Evolutionary conservation across 1,284 basidiomycete species (phyloP), one percentile per base, ranked within the genome.

Genomic region (Heimioporus retisporus): DNA sequence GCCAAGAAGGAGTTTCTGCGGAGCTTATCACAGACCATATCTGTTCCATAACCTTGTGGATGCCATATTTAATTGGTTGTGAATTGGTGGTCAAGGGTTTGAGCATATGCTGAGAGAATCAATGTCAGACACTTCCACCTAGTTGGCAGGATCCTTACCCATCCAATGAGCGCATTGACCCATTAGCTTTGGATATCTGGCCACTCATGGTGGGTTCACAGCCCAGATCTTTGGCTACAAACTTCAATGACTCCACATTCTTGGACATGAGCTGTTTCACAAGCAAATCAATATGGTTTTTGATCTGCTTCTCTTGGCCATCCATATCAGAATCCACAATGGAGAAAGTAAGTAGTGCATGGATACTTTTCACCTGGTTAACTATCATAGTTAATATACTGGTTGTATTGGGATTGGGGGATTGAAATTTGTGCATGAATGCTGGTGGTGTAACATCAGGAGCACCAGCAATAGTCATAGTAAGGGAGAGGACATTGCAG

Each of bases 301-400:
- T 7, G 23, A 66, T 60, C 15, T 19, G 23, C 18, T 6, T 8
- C 51, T 48, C n/a, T 19, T 60, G 55, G 4, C 18, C 19, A 46
- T 60, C 63, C 15, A 42, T 19, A 46, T 66, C 3, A 8, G 59
- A 42, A 23, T 60, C 42, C 16, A 40, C 25, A 19, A 35, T 8
- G 3, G 53, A 28, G 28, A 25, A 25, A 25, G 53, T 54, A 28
- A 54, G 53, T 54, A 54, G 53, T 16, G 6, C 18, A 18, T 66
- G 63, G 15, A 66, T 65, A 13, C n/a, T 15, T n/a, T 53, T 66
- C 15, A 57, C 54, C 25, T 66, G 65, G 44, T 63, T 65, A 11
- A 28, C 53, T 18, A 3, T 25, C 18, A 6, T 54, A 28, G 53
- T 25, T 25, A 25, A 54, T 6, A 54, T 54, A 25, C 14, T 15